Evolutionary conservation across 192 early-diverging fungal genomes (phyloP), one percentile per base, ranked within the genome.

Genomic region (Helicostylum pulchrum): DNA sequence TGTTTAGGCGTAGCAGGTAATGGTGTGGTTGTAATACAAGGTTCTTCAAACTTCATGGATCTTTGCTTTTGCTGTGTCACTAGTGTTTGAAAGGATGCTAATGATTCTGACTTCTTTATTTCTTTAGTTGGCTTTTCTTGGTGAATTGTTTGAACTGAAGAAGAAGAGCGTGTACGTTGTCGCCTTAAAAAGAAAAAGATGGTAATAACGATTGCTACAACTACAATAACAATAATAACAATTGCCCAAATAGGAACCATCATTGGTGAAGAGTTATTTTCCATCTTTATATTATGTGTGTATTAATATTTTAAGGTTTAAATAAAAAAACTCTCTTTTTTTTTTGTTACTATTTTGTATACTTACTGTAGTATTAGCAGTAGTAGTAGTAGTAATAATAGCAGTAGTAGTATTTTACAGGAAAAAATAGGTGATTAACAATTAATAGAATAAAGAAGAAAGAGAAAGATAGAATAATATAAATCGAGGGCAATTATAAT

Each of bases 201-300:
- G 32, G 36, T 56, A 56, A 56, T 39, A 31, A 17, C 17, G 6
- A 30, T 39, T 32, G 34, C 14, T 6, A 56, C 19, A 7, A 56
- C 54, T 56, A 56, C 19, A 56, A 39, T 34, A 19, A 56, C 54
- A 56, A 56, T 56, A 36, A 56, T 8, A 56, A 56, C 54, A 36
- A 56, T 56, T 56, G 31, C 54, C 54, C 54, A 56, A 36, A 56
- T 56, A 36, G 54, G 54, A 17, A 54, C 31, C 14, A 23, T 31
- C 32, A 34, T 32, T 56, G 31, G 31, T 34, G 26, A 30, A 30
- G 51, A 30, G 21, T 52, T 52, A 52, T 53, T 21, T 50, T 21
- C 14, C 15, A 56, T 56, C 19, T 39, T 39, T 39, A 9, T 5
- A 36, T 36, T 21, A 51, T 51, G 23, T 17, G 9, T 9, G 7